Conservation (phyloP, 2,329 filamentous ascomycete genomes). For the Rasamsonia emersonii region DNA sequence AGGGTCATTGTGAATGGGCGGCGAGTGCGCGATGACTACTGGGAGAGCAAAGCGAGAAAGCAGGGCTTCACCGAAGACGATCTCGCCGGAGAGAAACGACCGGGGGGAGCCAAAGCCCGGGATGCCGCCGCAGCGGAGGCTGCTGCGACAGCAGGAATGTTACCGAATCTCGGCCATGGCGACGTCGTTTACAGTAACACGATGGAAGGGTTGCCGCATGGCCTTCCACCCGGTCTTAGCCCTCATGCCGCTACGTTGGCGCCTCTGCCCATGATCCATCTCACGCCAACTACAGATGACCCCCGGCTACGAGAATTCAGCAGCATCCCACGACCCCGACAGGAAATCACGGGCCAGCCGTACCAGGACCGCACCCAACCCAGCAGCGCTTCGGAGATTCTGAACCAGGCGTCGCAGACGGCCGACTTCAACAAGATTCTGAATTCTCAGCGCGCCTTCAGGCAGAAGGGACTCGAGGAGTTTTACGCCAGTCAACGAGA, state of each 20-base stretch:
- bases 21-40: slow-evolving; percentile 93
- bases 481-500: slow-evolving; percentile 81
- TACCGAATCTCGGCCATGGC: slow-evolving; percentile 61
- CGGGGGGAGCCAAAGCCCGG: slow-evolving; percentile 79
- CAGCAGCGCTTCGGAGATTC: slow-evolving; percentile 66
- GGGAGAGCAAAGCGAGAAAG: slow-evolving; percentile 94
- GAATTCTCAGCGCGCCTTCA: slow-evolving; percentile 69
- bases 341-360: slow-evolving; percentile 77
- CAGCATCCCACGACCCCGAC: slow-evolving; percentile 72
- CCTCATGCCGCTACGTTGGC: slow-evolving; percentile 57
- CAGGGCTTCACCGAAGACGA: slow-evolving; percentile 98
- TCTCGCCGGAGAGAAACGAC: slow-evolving; percentile 88
- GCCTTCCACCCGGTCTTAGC: slow-evolving; percentile 65
- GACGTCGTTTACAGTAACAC: slow-evolving; percentile 84
- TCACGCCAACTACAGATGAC: slow-evolving; percentile 68
- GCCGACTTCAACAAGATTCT: slow-evolving; percentile 85
- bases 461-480: slow-evolving; percentile 69
- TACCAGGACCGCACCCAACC: slow-evolving; percentile 82
- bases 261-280: slow-evolving; percentile 76
- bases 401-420: slow-evolving; percentile 78
- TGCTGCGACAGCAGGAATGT: slow-evolving; percentile 46
- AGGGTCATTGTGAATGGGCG: slow-evolving; percentile 83
- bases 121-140: slow-evolving; percentile 68
- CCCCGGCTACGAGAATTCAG: slow-evolving; percentile 72
- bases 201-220: slow-evolving; percentile 58